Evolutionary conservation across 495 filamentous ascomycete species (phyloP), one percentile per base, ranked within the genome.

Genomic region (Geopyxis carbonaria): DNA sequence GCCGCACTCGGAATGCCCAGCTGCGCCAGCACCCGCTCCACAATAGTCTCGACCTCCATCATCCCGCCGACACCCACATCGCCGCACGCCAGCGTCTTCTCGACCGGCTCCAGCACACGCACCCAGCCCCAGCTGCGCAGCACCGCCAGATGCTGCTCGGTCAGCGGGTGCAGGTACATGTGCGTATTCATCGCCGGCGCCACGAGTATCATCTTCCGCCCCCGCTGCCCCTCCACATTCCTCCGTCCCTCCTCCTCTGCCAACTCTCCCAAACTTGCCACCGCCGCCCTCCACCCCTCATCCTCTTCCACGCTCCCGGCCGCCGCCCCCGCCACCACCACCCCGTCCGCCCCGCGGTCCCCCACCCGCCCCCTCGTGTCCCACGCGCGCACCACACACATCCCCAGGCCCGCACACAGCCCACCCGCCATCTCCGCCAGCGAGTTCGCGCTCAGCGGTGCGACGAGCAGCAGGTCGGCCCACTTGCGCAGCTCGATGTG

Each of bases 301-400:
- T 42, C 41, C 15, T 45, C 50, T 45, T 80, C 75, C 6, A 78
- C 62, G 32, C 60, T 50, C 20, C 72, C 72, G 13, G 73, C 73
- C 1, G 74, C 74, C 58, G 93, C 86, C 87, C 87, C 93, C 1
- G 86, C 86, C 19, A 85, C 62, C n/a, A 92, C 66, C 0, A 87
- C 75, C 22, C 67, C 72, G 14, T 72, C 72, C 15, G 5, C 29
- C 24, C 4, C 13, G 19, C 43, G 41, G 15, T 45, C 50, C 45
- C 80, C 75, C 6, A 78, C 62, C 33, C 60, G 50, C 20, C 72
- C 72, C 13, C 72, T 73, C 1, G 74, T 75, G 59, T 93, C 86
- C 87, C 87, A 93, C 1, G 86, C 86, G 18, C 86, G 62, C n/a
- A 92, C 66, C 0, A 87, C 75, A 24, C 67, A 73, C 7, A 69